Evolutionary conservation across 345 rosid genomes (phyloP).

Genomic region (Eucalyptus sp.): DNA sequence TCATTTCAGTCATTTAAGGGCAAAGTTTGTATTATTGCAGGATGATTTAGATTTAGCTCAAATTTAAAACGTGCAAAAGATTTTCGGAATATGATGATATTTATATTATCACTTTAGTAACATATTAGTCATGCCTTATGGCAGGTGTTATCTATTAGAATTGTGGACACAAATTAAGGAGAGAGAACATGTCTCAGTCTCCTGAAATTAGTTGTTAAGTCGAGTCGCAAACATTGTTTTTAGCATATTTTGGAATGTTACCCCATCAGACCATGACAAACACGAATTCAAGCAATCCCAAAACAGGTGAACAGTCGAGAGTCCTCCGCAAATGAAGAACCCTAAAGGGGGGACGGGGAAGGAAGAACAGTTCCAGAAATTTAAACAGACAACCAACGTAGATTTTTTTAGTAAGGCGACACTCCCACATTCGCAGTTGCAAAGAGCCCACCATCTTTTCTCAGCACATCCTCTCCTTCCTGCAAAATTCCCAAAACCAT

Average conservation of each 20-base stretch:
- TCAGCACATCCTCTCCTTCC: constrained; percentile 71
- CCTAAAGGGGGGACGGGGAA: not conserved
- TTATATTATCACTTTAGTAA: not conserved
- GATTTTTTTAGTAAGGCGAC: constrained; percentile 35
- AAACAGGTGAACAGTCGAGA: not conserved
- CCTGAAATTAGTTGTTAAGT: not conserved
- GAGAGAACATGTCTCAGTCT: not conserved
- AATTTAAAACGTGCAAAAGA: not conserved
- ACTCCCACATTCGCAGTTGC: constrained; percentile 66
- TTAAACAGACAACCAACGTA: not conserved
- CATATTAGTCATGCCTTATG: not conserved
- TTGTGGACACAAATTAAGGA: not conserved
- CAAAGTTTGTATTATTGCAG: not conserved
- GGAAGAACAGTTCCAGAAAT: not conserved
- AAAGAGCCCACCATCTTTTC: constrained; percentile 82
- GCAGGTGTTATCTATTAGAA: not conserved
- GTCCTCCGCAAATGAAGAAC: not conserved
- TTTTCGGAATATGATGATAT: not conserved
- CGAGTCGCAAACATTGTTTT: not conserved
- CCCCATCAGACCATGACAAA: not conserved
- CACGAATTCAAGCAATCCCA: not conserved
- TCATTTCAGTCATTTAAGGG: not conserved
- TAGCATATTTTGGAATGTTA: not conserved
- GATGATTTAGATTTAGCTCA: not conserved
- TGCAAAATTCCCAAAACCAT: not conserved